These are phyloP conservation scores for Arabidopsis hybrid DNA, from an alignment of 441 rosid genomes.

Conservation along the genomic window DNA sequence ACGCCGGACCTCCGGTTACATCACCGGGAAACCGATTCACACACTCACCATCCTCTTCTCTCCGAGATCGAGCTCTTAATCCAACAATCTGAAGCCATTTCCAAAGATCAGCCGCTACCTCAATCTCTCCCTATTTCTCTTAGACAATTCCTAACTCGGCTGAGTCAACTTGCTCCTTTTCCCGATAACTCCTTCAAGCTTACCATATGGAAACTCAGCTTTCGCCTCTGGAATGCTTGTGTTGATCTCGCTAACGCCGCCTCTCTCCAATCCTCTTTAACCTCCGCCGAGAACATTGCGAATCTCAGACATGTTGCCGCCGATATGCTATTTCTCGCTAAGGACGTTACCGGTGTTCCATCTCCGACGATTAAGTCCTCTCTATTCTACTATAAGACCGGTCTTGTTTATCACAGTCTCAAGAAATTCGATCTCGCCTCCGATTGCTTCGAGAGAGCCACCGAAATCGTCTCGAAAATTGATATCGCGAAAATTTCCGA, in stretches of 20 bases:
- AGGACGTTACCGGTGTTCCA: conserved; percentile 74
- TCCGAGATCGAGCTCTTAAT: conserved; percentile 73
- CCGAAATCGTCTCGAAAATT: conserved; percentile 71
- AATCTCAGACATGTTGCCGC: conserved; percentile 81
- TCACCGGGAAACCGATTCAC: conserved; percentile 37
- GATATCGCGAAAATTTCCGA: conserved; percentile 60
- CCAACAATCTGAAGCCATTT: conserved; percentile 60
- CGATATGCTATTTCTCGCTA: conserved; percentile 79
- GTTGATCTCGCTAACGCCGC: conserved; percentile 82
- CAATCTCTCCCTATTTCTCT: conserved; percentile 62
- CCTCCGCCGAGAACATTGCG: conserved; percentile 52
- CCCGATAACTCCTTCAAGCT: conserved; percentile 70
- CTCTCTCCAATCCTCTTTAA: conserved; percentile 51
- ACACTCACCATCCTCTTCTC: conserved; percentile 51
- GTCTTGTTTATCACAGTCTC: conserved; percentile 70
- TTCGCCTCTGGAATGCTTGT: conserved; percentile 95
- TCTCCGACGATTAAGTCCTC: conserved; percentile 76
- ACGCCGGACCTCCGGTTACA: conserved; percentile 64
- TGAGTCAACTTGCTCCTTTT: conserved; percentile 66
- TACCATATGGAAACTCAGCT: conserved; percentile 86
- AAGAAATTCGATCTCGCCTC: conserved; percentile 77
- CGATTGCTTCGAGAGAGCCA: conserved; percentile 82
- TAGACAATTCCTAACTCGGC: conserved; percentile 59
- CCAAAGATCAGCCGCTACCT: conserved; percentile 43
- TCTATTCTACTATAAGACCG: conserved; percentile 81